Evolutionary conservation across 106 monocot species (phyloP), one percentile per base, ranked within the genome.

Genomic region (Triglochin maritima): DNA sequence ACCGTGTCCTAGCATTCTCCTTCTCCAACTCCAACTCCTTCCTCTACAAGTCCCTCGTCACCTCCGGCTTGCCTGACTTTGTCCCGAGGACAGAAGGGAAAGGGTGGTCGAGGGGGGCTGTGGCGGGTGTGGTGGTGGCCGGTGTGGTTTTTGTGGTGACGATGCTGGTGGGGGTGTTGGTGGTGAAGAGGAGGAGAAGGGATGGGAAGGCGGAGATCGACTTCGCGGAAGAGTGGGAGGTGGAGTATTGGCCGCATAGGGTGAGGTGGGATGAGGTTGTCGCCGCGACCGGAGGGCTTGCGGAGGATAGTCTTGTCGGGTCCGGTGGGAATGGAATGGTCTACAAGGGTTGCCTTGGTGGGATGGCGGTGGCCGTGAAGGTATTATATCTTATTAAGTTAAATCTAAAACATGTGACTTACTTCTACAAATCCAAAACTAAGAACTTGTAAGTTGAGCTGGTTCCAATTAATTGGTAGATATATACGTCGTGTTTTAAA

Each of bases 271-370:
- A 12, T 45, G 72, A 85, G 8, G 62, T 85, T 10, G n/a, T 64
- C 48, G 3, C 55, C 0, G 78, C 78, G 2, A 85, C 85, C 10
- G 62, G 61, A 4, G 65, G 64, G 15, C 81, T 85, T 66, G 65
- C 70, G 14, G 75, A 78, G 9, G 45, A 50, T 17, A 79, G 65
- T 11, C 71, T 85, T 6, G 61, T 81, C 60, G 81, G 85, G 7
- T 13, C 15, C 29, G 85, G 85, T 17, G 81, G 85, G 47, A 74
- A 68, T 50, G 85, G 85, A 16, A 75, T 65, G 54, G 81, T 85
- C 14, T 85, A 85, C 69, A 78, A 59, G 41, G 85, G 85, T 6
- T 46, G 49, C 2, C 42, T 81, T 5, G 47, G 17, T 13, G 67
- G 67, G 13, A 9, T n/a, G 1, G n/a, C 10, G 9, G 74, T 74